Base-by-base conservation (phyloP, 2,329 filamentous ascomycete genomes). In the Colletotrichum shisoi region DNA sequence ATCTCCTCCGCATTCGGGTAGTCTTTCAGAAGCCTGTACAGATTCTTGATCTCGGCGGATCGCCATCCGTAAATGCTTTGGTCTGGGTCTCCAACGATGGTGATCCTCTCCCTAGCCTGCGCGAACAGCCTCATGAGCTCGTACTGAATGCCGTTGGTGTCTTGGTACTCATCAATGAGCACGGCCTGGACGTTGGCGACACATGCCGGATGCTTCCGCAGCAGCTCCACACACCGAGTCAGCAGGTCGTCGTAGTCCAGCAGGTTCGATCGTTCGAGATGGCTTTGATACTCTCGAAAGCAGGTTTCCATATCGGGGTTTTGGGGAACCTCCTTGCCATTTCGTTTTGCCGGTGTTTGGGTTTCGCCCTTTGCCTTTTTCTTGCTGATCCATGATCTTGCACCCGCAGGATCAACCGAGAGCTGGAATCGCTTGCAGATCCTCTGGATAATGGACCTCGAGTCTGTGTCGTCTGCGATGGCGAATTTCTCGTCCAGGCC, bases 61-160 rank as follows among this genome's bases (percentile, higher is more conserved):
- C 94, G 89, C 84, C 96, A 99, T 21, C 94, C 92, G 76, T 98
- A 99, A 64, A 99, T 99, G 76, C 94, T 97, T 78, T 99, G 94
- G 76, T 99, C 95, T 0, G 95, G 94, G 75, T 99, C 94, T 40
- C 94, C 95, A 4, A 99, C 95, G 67, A 97, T 92, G 0, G 94
- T 98, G 71, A 98, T 94, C n/a, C 88, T 85, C 63, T 87, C 85
- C 49, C 85, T 84, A 24, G 83, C 80, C 68, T 92, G 88, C 1
- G 94, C 92, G 73, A 99, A 89, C 0, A 97, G 84, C 70, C 87
- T 90, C 93, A 97, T 97, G 48, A 99, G 81, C 72, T 97, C 93
- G 73, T 96, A 98, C 77, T 99, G 94, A 4, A 97, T 89, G 21
- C 92, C 87, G 75, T 98, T 99, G 8, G 94, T 98, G 78, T 99